Evolutionary conservation across 140 eudicot species (phyloP).

Genomic region (Flaveria floridana): DNA sequence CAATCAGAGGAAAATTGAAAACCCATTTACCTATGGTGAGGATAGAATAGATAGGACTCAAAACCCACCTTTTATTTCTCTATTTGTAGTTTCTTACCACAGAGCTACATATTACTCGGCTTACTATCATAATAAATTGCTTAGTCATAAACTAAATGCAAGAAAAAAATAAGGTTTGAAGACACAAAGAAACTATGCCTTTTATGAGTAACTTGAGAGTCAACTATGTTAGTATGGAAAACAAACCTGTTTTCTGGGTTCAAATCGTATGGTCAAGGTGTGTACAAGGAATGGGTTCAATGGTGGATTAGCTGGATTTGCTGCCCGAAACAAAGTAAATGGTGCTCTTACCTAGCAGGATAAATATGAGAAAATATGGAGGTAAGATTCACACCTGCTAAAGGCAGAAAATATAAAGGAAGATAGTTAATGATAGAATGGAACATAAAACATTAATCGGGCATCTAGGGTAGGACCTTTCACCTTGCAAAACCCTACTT

Average conservation of each 20-base stretch:
- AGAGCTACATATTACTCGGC: not conserved
- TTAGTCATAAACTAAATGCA: not conserved
- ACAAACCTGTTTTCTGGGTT: constrained; percentile 90
- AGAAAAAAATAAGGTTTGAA: not conserved
- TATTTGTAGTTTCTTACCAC: not conserved
- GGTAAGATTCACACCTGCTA: constrained; percentile 31
- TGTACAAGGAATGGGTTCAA: constrained; percentile 96
- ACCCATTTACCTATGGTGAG: no score
- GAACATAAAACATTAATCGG: not conserved
- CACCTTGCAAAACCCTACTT: constrained; percentile 97
- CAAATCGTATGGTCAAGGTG: constrained; percentile 87
- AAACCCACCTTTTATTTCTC: not conserved
- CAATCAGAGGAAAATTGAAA: no score
- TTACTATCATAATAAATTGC: not conserved
- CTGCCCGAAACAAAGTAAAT: constrained; percentile 88
- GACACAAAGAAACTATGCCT: no score
- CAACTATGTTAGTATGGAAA: constrained; percentile 14
- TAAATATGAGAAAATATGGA: constrained; percentile 18
- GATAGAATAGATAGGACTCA: not conserved
- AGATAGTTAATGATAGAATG: not conserved
- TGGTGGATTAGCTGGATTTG: constrained; percentile 86
- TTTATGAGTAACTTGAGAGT: no score
- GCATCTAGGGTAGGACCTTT: constrained; percentile 22
- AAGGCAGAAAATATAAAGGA: constrained; percentile 10
- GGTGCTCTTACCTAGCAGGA: constrained; percentile 86